A percentile compares a stretch with the other conserved stretches of the same genome.
Evolutionary conservation across 169 alveolate species (phyloP).

Genomic region (Plasmodium knowlesi): DNA sequence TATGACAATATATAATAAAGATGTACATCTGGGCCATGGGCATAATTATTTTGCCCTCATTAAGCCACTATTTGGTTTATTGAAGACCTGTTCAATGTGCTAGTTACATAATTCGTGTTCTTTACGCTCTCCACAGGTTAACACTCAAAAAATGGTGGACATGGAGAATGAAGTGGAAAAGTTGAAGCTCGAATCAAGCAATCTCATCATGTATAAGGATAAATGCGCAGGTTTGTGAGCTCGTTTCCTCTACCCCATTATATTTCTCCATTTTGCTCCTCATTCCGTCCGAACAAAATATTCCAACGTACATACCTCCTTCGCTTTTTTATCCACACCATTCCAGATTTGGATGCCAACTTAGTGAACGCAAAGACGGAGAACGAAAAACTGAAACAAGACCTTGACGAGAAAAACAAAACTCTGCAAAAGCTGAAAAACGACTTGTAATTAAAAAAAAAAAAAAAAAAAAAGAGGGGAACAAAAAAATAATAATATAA

Average conservation of each 20-base stretch:
- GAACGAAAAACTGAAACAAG: slow-evolving; percentile 43
- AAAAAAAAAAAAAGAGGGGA: background rate
- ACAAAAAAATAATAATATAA: too few relatives aligned
- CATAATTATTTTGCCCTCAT: background rate
- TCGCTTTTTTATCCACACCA: background rate
- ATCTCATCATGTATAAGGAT: slow-evolving; percentile 42
- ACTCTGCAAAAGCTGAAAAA: slow-evolving; percentile 48
- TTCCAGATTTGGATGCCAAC: slow-evolving; percentile 32
- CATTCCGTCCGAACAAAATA: background rate
- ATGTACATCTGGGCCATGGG: background rate
- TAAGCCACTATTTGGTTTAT: background rate
- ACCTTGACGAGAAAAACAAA: slow-evolving; percentile 59
- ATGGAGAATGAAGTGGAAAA: slow-evolving; percentile 67
- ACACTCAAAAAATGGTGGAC: slow-evolving; percentile 68
- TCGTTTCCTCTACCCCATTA: background rate
- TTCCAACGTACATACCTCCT: background rate
- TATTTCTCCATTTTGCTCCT: background rate
- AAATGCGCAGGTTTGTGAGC: slow-evolving; percentile 47
- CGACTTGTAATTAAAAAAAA: slow-evolving; percentile 50
- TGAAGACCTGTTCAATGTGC: background rate
- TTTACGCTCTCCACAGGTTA: background rate
- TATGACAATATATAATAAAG: background rate
- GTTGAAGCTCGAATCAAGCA: slow-evolving; percentile 45
- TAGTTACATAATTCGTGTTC: background rate
- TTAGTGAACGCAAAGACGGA: slow-evolving; percentile 43